phyloP scores from a whole-genome alignment of 768 basidiomycete species.

The Leccinum longicurvipes region DNA sequence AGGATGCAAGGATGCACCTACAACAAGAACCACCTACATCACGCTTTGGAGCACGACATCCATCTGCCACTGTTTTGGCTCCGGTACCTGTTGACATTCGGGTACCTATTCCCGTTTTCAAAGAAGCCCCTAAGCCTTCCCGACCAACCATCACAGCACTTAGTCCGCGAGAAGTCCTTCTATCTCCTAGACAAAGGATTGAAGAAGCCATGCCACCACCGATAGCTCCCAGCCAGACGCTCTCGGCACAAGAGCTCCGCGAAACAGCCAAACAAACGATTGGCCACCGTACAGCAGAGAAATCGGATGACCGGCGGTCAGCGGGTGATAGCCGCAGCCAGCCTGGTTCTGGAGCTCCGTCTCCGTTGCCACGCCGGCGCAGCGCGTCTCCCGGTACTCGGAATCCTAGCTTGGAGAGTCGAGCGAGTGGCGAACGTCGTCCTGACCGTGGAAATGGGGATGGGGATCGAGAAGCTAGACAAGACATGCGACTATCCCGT shows the following conservation, averaged over 20 bases:
- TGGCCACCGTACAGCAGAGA: conserved; percentile 35
- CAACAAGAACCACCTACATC: conserved; percentile 17
- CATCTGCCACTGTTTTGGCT: conserved; percentile 7
- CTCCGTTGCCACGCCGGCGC: conserved; percentile 54
- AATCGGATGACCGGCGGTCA: conserved; percentile 38
- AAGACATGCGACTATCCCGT: conserved; percentile 44
- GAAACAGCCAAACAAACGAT: conserved; percentile 75
- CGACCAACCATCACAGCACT: conserved; percentile 15
- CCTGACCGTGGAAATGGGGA: conserved; percentile 49
- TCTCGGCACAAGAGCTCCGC: conserved; percentile 73
- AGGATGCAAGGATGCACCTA: conserved; percentile 24
- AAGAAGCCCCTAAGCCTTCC: conserved; percentile 19
- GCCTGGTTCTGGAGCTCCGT: conserved; percentile 50
- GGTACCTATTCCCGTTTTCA: conserved; percentile 11
- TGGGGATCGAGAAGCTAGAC: conserved; percentile 43
- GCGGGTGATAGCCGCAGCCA: conserved; percentile 42
- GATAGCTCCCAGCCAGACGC: conserved; percentile 70
- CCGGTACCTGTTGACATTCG: conserved; percentile 17
- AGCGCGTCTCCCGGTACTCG: conserved; percentile 67
- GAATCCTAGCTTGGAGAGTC: conserved; percentile 69
- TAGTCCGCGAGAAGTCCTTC: conserved; percentile 33
- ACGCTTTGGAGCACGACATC: conserved; percentile 24
- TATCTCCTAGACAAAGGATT: conserved; percentile 38
- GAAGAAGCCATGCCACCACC: conserved; percentile 76
- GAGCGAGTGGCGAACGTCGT: conserved; percentile 64